Evolutionary conservation across 352 stramenopile genomes (phyloP), one percentile per base, ranked within the genome.

Genomic region (Pythium brachiatum): DNA sequence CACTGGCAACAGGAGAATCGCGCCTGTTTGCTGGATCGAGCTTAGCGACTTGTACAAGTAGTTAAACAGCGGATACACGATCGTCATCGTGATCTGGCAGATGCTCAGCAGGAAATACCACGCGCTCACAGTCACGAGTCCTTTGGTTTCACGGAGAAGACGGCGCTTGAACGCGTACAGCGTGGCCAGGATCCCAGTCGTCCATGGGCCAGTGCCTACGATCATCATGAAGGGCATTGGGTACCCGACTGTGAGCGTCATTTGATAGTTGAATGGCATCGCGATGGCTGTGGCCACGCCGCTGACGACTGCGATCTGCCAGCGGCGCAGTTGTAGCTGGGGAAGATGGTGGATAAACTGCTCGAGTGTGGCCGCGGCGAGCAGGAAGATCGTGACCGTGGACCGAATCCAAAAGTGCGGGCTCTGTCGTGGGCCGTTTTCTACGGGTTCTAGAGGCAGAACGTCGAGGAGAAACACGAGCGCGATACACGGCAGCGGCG

Each of bases 191-290:
- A 79, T 44, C 27, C 66, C 54, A 16, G 66, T 51, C 44, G 70
- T 70, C 23, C 62, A 74, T 20, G 76, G 71, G 0, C 46, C 25
- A 1, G 66, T 74, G 0, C 53, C 70, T 9, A 82, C 26, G 3
- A 79, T 48, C 2, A 80, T 64, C n/a, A 70, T 73, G 46, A 86
- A 86, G 11, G 75, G 70, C 15, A 83, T 25, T 18, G 70, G 74
- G 31, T 81, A 82, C 3, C 65, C 74, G 18, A 83, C 68, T 15
- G 47, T 18, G 18, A 48, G 15, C 5, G 57, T 23, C 46, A 47
- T 51, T 11, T 31, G 18, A 18, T 26, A 41, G 7, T 25, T 25
- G 7, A 31, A 38, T 7, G 25, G 16, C 15, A 43, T 31, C 2
- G 21, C 4, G 8, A 39, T 11, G 9, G 38, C 27, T 5, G 20